phyloP scores from a whole-genome alignment of 2,329 filamentous ascomycete genomes.

The Alternaria burnsii region DNA sequence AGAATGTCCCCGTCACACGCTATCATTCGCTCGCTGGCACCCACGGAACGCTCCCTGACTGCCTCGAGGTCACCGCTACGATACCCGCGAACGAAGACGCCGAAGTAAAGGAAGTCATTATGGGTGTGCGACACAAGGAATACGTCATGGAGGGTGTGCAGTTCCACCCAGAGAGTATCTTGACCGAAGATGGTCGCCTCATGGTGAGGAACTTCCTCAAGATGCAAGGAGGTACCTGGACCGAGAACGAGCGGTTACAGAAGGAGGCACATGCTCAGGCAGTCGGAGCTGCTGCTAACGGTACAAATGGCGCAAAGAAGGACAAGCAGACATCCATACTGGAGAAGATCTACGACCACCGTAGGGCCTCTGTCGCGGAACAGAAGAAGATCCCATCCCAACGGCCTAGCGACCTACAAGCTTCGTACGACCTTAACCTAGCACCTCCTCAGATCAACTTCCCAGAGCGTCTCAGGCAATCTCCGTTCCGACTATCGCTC shows the following conservation, averaged over 20 bases:
- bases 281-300: slow-evolving; percentile 44
- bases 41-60: slow-evolving; percentile 82
- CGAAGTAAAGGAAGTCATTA: slow-evolving; percentile 85
- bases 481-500: slow-evolving; percentile 86
- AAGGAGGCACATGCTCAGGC: slow-evolving; percentile 46
- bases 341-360: slow-evolving; percentile 86
- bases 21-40: slow-evolving; percentile 97
- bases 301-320: slow-evolving; percentile 36
- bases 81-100: slow-evolving; percentile 74
- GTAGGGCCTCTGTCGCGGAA: slow-evolving; percentile 75
- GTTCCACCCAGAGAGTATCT: slow-evolving; percentile 96
- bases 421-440: slow-evolving; percentile 82
- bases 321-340: slow-evolving; percentile 83
- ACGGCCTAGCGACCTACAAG: slow-evolving; percentile 82
- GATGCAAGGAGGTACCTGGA: slow-evolving; percentile 91
- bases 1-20: slow-evolving; percentile 85
- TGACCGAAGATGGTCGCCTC: slow-evolving; percentile 84
- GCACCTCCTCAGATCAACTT: slow-evolving; percentile 86
- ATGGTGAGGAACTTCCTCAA: slow-evolving; percentile 94
- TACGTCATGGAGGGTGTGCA: slow-evolving; percentile 94
- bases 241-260: slow-evolving; percentile 71
- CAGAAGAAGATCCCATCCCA: slow-evolving; percentile 90
- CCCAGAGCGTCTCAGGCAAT: slow-evolving; percentile 78
- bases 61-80: slow-evolving; percentile 90
- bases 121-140: slow-evolving; percentile 94